Percentiles rank a stretch among this genome's conserved stretches.
Evolutionary conservation across 2,329 filamentous ascomycete genomes (phyloP).

Genomic region (Claviceps cyperi): DNA sequence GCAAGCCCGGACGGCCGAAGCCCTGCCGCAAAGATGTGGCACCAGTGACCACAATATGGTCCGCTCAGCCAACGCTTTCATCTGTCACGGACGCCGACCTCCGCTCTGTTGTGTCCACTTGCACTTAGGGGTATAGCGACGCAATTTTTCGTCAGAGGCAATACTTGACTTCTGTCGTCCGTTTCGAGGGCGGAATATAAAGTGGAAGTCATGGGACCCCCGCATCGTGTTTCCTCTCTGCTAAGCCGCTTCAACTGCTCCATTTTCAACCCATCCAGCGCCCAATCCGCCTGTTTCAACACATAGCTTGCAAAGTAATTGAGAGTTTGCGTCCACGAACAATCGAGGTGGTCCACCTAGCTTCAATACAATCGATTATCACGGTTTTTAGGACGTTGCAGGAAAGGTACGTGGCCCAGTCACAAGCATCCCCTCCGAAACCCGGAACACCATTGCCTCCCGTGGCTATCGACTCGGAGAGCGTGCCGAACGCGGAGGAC

Average conservation of each 20-base stretch:
- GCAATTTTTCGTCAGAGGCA: constrained; percentile 4
- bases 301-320: not conserved
- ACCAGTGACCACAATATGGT: constrained; percentile 6
- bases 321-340: too few relatives aligned
- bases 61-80: constrained; percentile 6
- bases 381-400: not conserved
- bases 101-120: constrained; percentile 28
- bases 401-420: not conserved
- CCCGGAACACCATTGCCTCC: not conserved
- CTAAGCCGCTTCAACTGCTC: not conserved
- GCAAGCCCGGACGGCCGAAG: not conserved
- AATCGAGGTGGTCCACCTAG: too few relatives aligned
- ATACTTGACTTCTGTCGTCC: constrained; percentile 2
- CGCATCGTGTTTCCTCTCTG: not conserved
- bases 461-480: not conserved
- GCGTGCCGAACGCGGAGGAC: not conserved
- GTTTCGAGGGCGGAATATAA: constrained; percentile 4
- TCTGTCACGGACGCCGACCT: constrained; percentile 4
- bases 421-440: not conserved
- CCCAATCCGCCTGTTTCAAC: not conserved
- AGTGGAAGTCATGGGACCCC: constrained; percentile 3
- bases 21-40: constrained; percentile 6
- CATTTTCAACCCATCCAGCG: not conserved
- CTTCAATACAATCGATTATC: not conserved
- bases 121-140: constrained; percentile 43